Base-by-base conservation (phyloP, 805 yeast genomes). In the Yamadazyma tumulicola region DNA sequence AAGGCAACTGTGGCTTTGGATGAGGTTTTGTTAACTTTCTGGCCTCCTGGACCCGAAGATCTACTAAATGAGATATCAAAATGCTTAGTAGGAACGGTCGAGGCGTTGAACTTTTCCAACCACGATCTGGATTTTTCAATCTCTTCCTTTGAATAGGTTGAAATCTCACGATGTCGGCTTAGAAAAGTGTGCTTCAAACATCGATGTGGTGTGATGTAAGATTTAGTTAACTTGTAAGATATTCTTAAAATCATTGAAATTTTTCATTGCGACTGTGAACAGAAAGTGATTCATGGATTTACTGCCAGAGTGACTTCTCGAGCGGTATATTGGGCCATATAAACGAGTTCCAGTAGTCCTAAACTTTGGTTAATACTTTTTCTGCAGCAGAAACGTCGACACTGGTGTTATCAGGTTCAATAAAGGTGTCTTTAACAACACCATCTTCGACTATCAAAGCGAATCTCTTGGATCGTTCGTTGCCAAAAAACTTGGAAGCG, bases 41-140 rank as follows among this genome's bases (percentile, higher is more conserved):
- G 95, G 0, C 95, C 95, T 1, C 95, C 95, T 0, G 95, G 86
- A 0, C 95, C 95, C 21, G 88, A 75, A 0, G 93, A 73, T 38
- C 89, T 56, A 34, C 77, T 64, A 49, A 59, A 81, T 4, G 66
- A 43, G 2, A 72, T 50, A 2, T 59, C 57, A 46, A 81, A 79
- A 11, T 55, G 46, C 12, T 54, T 43, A 10, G 60, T 52, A 1
- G 85, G 85, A 2, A 81, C 61, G 5, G 51, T 36, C 1, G 39
- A 19, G 5, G 51, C 47, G 1, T 48, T 42, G 36, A 68, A 56
- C 0, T 33, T 26, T 3, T 45, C 36, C 5, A 76, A 47, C 82
- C 83, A 78, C 21, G 43, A 31, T 40, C 62, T 59, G 6, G 75
- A 70, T 11, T 29, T 30, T 4, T 41, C 46, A 3, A 61, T 46